phyloP scores from a whole-genome alignment of 441 rosid species.

The Syzygium malaccense region DNA sequence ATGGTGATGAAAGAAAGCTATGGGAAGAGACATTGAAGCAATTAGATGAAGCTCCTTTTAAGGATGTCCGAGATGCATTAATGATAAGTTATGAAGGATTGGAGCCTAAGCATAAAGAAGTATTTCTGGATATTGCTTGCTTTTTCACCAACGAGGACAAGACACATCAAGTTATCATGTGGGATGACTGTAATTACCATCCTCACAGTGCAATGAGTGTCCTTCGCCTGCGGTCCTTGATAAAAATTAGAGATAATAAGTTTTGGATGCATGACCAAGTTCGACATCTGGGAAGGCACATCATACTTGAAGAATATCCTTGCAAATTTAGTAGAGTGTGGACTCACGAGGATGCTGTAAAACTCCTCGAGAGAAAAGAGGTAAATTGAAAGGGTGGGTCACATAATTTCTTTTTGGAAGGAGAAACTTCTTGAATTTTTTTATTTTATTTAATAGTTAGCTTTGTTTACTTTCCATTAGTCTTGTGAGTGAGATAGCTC shows the following conservation, averaged over 20 bases:
- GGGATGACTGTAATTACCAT: not conserved
- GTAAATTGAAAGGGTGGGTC: not conserved
- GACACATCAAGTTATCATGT: not conserved
- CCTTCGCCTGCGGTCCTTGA: not conserved
- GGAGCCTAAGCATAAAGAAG: too few relatives aligned
- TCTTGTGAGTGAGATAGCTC: not conserved
- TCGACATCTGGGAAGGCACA: not conserved
- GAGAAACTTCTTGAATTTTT: not conserved
- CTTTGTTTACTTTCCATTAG: not conserved
- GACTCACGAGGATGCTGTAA: not conserved
- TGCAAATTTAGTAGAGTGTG: not conserved
- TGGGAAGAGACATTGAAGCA: too few relatives aligned
- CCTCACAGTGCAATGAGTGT: not conserved
- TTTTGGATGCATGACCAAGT: not conserved
- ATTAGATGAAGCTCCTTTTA: too few relatives aligned
- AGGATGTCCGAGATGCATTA: too few relatives aligned
- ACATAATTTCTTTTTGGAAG: rapidly evolving
- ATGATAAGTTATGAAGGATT: too few relatives aligned
- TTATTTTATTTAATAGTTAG: not conserved
- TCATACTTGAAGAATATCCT: not conserved
- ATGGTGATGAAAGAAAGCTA: too few relatives aligned
- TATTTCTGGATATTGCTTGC: not conserved
- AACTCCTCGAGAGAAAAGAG: not conserved
- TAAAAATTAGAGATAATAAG: not conserved
- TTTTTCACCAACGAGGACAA: not conserved